phyloP scores from a whole-genome alignment of 108 stramenopile species.

The Cyclotella cryptica region DNA sequence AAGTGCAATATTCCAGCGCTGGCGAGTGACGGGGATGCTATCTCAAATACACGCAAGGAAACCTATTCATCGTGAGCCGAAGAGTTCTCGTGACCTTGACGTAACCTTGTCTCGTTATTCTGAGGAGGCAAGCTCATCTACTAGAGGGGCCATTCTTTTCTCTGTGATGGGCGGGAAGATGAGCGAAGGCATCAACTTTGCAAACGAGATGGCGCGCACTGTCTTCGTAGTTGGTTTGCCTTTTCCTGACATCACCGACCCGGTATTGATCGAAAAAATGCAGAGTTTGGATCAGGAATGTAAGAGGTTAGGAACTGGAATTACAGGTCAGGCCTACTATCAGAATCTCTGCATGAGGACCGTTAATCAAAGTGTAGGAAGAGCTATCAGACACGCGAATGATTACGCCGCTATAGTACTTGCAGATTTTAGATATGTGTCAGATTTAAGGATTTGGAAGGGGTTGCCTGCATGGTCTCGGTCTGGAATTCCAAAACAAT shows the following conservation, averaged over 20 bases:
- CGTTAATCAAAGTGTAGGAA: slow-evolving; percentile 98
- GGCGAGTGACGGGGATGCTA: slow-evolving; percentile 70
- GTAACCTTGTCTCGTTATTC: slow-evolving; percentile 71
- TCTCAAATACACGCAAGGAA: slow-evolving; percentile 62
- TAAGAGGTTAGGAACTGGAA: slow-evolving; percentile 35
- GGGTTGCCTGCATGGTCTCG: slow-evolving; percentile 87
- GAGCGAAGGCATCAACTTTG: slow-evolving; percentile 99
- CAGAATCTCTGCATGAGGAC: slow-evolving; percentile 96
- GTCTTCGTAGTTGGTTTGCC: slow-evolving; percentile 98
- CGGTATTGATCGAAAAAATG: slow-evolving; percentile 95
- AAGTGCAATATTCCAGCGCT: slow-evolving; percentile 78
- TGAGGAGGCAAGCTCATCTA: slow-evolving; percentile 51
- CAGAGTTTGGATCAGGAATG: slow-evolving; percentile 49
- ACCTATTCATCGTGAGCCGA: slow-evolving; percentile 86
- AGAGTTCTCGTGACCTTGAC: slow-evolving; percentile 79
- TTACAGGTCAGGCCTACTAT: slow-evolving; percentile 82
- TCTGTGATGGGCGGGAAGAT: slow-evolving; percentile 98
- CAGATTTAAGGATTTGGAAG: slow-evolving; percentile 61
- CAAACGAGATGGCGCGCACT: slow-evolving; percentile 94
- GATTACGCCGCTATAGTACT: slow-evolving; percentile 95
- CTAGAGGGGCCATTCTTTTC: slow-evolving; percentile 85
- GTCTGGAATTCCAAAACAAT: slow-evolving; percentile 25
- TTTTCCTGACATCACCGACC: slow-evolving; percentile 97
- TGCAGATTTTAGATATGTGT: slow-evolving; percentile 87
- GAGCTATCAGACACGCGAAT: slow-evolving; percentile 94